Evolutionary conservation across 305 asterid genomes (phyloP), one percentile per base, ranked within the genome.

Genomic region (Solanum aculeatissimum): DNA sequence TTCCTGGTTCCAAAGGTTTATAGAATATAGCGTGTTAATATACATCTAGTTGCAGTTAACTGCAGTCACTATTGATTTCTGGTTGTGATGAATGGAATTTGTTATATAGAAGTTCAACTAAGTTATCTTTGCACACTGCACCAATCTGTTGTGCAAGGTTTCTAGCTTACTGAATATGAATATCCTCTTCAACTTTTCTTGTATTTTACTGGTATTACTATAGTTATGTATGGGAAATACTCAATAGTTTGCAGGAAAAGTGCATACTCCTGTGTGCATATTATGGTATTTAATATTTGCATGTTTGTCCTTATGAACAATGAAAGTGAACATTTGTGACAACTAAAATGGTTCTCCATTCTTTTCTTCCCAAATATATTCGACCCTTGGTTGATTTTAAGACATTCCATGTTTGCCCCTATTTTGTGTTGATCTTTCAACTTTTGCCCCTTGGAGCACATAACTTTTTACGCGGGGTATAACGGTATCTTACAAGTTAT

Each of bases 1-100:
- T 94, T 86, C 98, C 97, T 12, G 93, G 93, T 40, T 66, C 92
- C 77, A 91, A 88, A 71, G 86, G 88, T 21, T 68, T 90, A 8
- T 92, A 91, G 84, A 88, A 51, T 12, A 63, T 72, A 40, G 13
- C 51, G 54, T 9, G 27, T 51, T 13, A 51, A 10, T 18, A 53
- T 51, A 51, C 12, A 15, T 25, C 47, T 84, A 43, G 43, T 27
- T 42, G 53, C n/a, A 15, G 69, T 53, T 60, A 19, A 53, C 55
- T 62, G 66, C 58, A 15, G 42, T 82, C 51, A 65, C 42, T 49
- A 10, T 49, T 15, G 45, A 49, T 27, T 18, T 75, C 27, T 75
- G 18, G 45, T 49, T 18, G 82, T 77, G 65, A 77, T 29, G 18
- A 57, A 5, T 60, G 81, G 47, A 6, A 2, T 80, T 80, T 49